Conservation (phyloP, 139 green algal genomes). For the Chlorella sp. region DNA sequence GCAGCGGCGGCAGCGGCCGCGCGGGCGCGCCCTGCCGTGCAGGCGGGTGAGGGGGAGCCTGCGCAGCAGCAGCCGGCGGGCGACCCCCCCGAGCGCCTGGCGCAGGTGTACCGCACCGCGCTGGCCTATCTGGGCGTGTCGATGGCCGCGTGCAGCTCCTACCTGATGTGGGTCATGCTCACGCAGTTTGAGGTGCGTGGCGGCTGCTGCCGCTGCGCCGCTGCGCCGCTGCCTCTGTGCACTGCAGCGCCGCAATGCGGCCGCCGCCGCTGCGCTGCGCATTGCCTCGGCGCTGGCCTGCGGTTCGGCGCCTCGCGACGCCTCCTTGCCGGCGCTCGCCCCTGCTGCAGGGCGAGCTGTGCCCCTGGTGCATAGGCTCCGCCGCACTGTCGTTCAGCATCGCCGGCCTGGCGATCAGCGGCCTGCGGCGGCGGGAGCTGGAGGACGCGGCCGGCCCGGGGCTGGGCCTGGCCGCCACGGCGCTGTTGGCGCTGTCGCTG, state of each 20-base stretch:
- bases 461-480: conserved; percentile 41
- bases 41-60: no score
- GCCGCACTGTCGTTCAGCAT: conserved; percentile 63
- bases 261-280: not conserved
- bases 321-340: no score
- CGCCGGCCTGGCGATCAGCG: conserved; percentile 13
- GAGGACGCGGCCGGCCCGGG: conserved; percentile 46
- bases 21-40: no score
- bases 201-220: no score
- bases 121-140: conserved; percentile 51
- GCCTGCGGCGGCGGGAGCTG: conserved; percentile 37
- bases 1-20: not conserved
- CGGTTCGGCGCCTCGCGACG: no score
- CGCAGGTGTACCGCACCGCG: conserved; percentile 2
- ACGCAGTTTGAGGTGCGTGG: conserved; percentile 51
- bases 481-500: conserved; percentile 43
- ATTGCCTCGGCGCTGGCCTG: conserved; percentile 27
- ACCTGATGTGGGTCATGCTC: conserved; percentile 75
- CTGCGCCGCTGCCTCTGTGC: no score
- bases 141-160: conserved; percentile 66
- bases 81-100: not conserved
- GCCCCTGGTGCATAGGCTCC: conserved; percentile 73
- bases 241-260: no score
- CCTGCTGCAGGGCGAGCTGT: conserved; percentile 57
- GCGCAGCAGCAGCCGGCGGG: not conserved